Percentiles rank a stretch among this genome's conserved stretches.
These are phyloP conservation scores for Kregervanrija fluxuum DNA, from an alignment of 805 yeast species.

Conservation along the genomic window DNA sequence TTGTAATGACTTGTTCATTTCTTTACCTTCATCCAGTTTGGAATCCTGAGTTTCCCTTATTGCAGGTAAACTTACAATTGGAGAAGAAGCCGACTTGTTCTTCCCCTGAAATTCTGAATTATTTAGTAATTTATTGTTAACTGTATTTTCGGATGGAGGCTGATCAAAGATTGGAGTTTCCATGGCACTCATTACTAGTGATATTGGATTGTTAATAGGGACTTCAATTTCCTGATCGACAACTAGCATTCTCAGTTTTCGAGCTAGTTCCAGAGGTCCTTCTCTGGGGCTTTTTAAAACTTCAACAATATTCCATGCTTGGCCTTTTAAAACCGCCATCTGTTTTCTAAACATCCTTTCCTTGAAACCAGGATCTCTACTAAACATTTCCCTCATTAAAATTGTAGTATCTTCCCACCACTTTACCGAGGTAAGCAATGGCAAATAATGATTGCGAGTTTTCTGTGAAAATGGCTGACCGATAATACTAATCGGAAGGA, in stretches of 20 bases:
- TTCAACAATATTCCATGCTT: slow-evolving; percentile 70
- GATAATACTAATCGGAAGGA: slow-evolving; percentile 52
- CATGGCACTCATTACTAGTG: slow-evolving; percentile 36
- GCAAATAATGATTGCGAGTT: slow-evolving; percentile 50
- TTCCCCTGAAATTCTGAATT: not conserved
- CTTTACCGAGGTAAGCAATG: slow-evolving; percentile 46
- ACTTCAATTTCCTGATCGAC: slow-evolving; percentile 57
- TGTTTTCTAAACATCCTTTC: slow-evolving; percentile 62
- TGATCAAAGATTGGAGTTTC: slow-evolving; percentile 27
- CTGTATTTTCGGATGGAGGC: not conserved
- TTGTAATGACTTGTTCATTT: slow-evolving; percentile 15
- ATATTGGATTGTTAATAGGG: slow-evolving; percentile 37
- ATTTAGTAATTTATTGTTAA: not conserved
- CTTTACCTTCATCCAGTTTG: not conserved
- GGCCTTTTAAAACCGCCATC: slow-evolving; percentile 67
- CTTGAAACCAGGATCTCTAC: slow-evolving; percentile 53
- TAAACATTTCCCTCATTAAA: slow-evolving; percentile 41
- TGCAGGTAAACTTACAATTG: not conserved
- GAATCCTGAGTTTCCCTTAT: not conserved
- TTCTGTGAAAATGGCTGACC: slow-evolving; percentile 58
- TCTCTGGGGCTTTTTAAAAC: slow-evolving; percentile 47
- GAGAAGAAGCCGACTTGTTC: not conserved
- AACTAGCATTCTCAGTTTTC: slow-evolving; percentile 49
- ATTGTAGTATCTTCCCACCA: slow-evolving; percentile 67
- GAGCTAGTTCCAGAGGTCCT: slow-evolving; percentile 62